These are phyloP conservation scores for Selaginella tamariscina DNA, from an alignment of 75 land plant species.

Conservation along the genomic window DNA sequence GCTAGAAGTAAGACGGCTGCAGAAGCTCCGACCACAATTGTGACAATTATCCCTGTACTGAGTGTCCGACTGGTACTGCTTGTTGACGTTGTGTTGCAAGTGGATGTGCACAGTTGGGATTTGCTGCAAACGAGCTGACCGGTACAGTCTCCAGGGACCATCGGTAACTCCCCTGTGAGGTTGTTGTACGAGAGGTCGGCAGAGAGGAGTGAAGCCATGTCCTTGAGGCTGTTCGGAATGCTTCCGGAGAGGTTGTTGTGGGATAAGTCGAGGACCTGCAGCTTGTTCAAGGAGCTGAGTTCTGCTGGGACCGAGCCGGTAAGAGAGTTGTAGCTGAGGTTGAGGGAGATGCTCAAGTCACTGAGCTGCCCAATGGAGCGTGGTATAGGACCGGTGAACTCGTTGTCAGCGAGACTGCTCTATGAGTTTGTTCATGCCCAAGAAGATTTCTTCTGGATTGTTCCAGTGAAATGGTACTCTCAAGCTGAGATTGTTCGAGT, in stretches of 20 bases:
- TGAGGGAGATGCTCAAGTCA: neutral
- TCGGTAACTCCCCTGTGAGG: neutral
- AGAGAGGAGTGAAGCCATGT: constrained; percentile 3
- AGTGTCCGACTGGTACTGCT: neutral
- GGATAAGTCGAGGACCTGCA: neutral
- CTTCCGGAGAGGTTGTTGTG: neutral
- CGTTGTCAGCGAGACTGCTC: constrained; percentile 1
- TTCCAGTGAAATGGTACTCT: neutral
- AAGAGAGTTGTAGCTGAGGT: constrained; percentile 3
- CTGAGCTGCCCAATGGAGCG: neutral
- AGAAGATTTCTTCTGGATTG: neutral
- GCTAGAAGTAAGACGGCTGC: neutral
- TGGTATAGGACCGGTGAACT: neutral
- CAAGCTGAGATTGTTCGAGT: neutral
- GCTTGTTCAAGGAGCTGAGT: neutral
- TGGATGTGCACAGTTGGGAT: constrained; percentile 1
- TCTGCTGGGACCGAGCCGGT: neutral
- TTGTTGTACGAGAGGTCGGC: neutral
- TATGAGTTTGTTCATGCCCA: neutral
- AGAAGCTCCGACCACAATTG: neutral
- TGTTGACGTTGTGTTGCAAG: neutral
- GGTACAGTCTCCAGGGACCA: too few relatives aligned
- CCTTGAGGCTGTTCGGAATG: neutral
- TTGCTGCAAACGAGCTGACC: neutral
- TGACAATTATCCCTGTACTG: neutral